These are phyloP conservation scores for Candida morakotiae DNA, from an alignment of 805 yeast species.

Conservation along the genomic window DNA sequence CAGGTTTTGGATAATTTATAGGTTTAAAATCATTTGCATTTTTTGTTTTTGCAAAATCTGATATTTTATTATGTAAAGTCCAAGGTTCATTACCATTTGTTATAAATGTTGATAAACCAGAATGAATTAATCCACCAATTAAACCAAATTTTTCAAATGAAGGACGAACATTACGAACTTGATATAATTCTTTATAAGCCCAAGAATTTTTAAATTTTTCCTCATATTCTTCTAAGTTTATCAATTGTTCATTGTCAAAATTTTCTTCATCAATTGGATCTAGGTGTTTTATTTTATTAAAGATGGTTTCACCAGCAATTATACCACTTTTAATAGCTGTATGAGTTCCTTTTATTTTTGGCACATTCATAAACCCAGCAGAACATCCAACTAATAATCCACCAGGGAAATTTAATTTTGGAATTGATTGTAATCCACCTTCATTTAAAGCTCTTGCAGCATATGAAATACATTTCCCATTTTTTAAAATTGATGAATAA, in stretches of 20 bases:
- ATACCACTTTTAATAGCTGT: constrained; percentile 96
- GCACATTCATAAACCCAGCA: constrained; percentile 97
- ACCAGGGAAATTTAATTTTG: constrained; percentile 89
- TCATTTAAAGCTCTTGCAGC: constrained; percentile 97
- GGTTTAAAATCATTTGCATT: constrained; percentile 63
- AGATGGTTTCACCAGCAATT: constrained; percentile 87
- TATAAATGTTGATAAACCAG: constrained; percentile 79
- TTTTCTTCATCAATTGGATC: constrained; percentile 42
- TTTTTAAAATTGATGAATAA: constrained; percentile 67
- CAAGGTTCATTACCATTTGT: constrained; percentile 81
- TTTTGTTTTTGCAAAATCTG: constrained; percentile 72
- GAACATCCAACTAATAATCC: constrained; percentile 93
- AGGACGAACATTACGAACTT: constrained; percentile 89
- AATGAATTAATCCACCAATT: constrained; percentile 75
- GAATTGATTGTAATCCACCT: constrained; percentile 94
- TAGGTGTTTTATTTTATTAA: constrained; percentile 34
- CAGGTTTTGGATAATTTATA: constrained; percentile 93
- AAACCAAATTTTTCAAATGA: constrained; percentile 78
- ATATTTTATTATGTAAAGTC: constrained; percentile 67
- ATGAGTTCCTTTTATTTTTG: constrained; percentile 96
- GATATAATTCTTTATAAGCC: constrained; percentile 79
- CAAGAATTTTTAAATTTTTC: constrained; percentile 68
- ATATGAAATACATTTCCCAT: constrained; percentile 90
- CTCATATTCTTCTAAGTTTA: constrained; percentile 60
- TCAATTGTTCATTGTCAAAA: constrained; percentile 27